Base-by-base conservation (phyloP, 129 eudicot genomes). In the Arctium minus region DNA sequence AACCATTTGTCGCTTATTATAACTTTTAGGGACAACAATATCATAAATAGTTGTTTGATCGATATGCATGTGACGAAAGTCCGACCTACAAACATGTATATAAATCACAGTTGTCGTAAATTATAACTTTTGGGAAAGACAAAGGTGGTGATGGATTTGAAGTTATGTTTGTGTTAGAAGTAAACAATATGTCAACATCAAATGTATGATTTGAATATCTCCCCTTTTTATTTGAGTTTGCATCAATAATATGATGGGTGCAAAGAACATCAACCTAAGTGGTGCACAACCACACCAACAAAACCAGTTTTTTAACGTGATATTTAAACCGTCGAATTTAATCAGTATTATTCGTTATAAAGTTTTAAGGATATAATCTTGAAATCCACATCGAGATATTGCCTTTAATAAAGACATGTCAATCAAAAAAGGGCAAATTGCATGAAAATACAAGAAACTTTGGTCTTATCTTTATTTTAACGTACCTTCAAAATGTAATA, bases 201-300 rank as follows among this genome's bases (percentile, higher is more conserved):
- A 40, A 18, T 40, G 62, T 74, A 73, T 40, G 70, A 76, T 50
- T 3, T 76, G n/a, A 30, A 36, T 53, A 60, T 50, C 44, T 76
- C 32, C 36, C 35, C 80, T 76, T 76, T 76, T 76, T 53, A 56
- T 33, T 33, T 77, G 53, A 56, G 72, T 77, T 33, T 77, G 30
- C 48, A 72, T 77, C 81, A 22, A 22, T 22, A 77, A 77, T 62
- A 77, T 77, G 50, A 77, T 77, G 72, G 72, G 5, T 31, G 22
- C 6, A 62, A 33, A 62, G 81, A 35, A 77, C 56, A 36, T n/a
- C 53, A 60, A 60, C 39, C 62, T 6, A 62, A 77, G 72, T 56
- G 81, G 72, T 77, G 62, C 81, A 77, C 70, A 60, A 53, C 81
- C 8, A 62, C 78, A 40, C 35, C 33, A 60, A 56, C 50, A 77